These are phyloP conservation scores for Aspergillus ochraceus DNA, from an alignment of 2,329 filamentous ascomycete species.

Conservation along the genomic window DNA sequence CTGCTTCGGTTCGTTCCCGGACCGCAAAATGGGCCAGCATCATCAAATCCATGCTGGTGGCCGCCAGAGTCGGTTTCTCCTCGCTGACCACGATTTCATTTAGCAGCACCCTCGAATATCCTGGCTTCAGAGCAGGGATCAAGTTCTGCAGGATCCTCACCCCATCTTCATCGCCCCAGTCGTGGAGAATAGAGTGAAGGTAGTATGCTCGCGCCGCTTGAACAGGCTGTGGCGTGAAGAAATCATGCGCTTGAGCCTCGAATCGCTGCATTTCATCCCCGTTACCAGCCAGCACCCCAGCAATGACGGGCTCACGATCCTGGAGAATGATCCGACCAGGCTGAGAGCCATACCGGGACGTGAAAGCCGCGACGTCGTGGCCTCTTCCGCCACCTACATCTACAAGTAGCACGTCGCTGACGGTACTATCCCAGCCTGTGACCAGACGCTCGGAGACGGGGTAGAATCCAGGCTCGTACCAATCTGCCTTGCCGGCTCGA, in stretches of 20 bases:
- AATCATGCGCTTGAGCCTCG: background rate
- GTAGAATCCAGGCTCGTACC: slow-evolving; percentile 28
- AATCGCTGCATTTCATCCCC: slow-evolving; percentile 9
- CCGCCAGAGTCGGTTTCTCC: slow-evolving; percentile 29
- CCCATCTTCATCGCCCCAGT: slow-evolving; percentile 35
- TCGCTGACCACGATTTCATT: slow-evolving; percentile 45
- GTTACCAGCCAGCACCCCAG: slow-evolving; percentile 9
- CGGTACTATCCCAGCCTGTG: slow-evolving; percentile 1
- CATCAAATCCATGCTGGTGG: slow-evolving; percentile 37
- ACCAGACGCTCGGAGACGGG: slow-evolving; percentile 22
- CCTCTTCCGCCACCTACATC: slow-evolving; percentile 47
- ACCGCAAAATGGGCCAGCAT: slow-evolving; percentile 43
- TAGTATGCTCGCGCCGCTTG: slow-evolving; percentile 37
- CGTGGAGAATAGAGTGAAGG: slow-evolving; percentile 17
- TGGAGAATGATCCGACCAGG: slow-evolving; percentile 50
- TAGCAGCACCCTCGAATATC: slow-evolving; percentile 46
- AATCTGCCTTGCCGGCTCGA: slow-evolving; percentile 15
- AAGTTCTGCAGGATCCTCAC: slow-evolving; percentile 31
- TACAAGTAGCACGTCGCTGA: slow-evolving; percentile 33
- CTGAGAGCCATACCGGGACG: slow-evolving; percentile 27
- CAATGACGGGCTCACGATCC: slow-evolving; percentile 44
- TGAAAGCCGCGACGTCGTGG: slow-evolving; percentile 41
- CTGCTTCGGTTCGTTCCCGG: slow-evolving; percentile 41
- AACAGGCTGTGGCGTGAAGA: slow-evolving; percentile 29
- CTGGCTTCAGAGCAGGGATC: slow-evolving; percentile 35